Evolutionary conservation across 108 stramenopile species (phyloP).

Genomic region (Chaetoceros muelleri): DNA sequence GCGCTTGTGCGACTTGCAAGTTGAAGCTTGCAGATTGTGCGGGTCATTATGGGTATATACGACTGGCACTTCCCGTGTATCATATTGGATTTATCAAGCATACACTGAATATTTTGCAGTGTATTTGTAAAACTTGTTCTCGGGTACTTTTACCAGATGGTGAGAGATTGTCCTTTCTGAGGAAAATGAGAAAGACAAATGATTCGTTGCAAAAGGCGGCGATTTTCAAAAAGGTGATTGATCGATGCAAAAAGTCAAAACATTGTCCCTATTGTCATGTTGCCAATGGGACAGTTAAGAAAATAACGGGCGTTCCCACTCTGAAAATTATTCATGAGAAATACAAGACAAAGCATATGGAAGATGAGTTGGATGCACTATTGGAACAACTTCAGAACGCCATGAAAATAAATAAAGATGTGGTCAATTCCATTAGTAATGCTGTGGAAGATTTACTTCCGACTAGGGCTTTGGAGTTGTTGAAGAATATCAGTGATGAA

Average conservation of each 20-base stretch:
- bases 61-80: conserved; percentile 92
- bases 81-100: conserved; percentile 97
- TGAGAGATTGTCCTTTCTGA: conserved; percentile 47
- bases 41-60: conserved; percentile 94
- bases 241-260: conserved; percentile 84
- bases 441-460: conserved; percentile 68
- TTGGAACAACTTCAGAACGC: conserved; percentile 39
- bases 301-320: conserved; percentile 85
- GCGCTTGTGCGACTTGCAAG: conserved; percentile 89
- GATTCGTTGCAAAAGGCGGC: conserved; percentile 70
- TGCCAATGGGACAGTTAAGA: conserved; percentile 91
- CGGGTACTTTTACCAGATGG: conserved; percentile 71
- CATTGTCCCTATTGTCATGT: conserved; percentile 84
- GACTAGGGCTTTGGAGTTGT: conserved; percentile 74
- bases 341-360: conserved; percentile 69
- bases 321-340: conserved; percentile 92
- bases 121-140: conserved; percentile 97
- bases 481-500: conserved; percentile 83
- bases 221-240: conserved; percentile 79
- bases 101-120: conserved; percentile 83
- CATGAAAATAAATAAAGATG: conserved; percentile 67
- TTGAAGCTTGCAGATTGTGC: conserved; percentile 88
- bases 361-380: conserved; percentile 62
- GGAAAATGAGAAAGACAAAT: conserved; percentile 73
- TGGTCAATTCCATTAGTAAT: conserved; percentile 17